Evolutionary conservation across 345 rosid genomes (phyloP).

Genomic region (Leavenworthia alabamica): DNA sequence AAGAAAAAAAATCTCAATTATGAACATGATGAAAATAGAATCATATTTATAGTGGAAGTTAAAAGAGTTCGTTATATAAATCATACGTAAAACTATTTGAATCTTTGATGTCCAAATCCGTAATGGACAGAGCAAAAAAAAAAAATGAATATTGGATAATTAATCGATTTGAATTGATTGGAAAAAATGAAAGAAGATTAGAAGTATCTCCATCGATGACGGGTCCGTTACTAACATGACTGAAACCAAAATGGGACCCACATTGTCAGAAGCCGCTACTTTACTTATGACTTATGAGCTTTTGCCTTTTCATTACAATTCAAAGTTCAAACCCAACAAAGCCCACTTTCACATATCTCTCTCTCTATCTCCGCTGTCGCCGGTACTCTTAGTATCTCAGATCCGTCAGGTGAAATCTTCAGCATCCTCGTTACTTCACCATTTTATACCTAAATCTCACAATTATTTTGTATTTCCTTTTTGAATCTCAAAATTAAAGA

Average conservation of each 20-base stretch:
- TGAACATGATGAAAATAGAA: too few relatives aligned
- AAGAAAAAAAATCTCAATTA: too few relatives aligned
- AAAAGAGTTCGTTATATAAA: too few relatives aligned
- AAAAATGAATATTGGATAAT: too few relatives aligned
- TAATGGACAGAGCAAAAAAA: too few relatives aligned
- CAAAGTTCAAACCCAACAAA: conserved; percentile 1
- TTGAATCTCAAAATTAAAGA: conserved; percentile 6
- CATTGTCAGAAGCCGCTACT: conserved; percentile 17
- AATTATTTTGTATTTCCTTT: neutral
- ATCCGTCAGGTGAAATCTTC: conserved; percentile 8
- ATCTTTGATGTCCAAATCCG: too few relatives aligned
- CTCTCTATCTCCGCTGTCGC: neutral
- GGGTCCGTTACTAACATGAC: conserved; percentile 15
- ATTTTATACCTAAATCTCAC: neutral
- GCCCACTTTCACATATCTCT: neutral
- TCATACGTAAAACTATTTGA: too few relatives aligned
- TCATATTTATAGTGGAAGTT: too few relatives aligned
- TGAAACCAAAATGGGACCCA: conserved; percentile 21
- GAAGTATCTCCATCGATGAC: neutral
- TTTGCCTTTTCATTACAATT: neutral
- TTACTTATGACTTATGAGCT: neutral
- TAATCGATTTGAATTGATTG: neutral
- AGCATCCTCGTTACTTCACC: neutral
- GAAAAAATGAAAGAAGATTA: neutral
- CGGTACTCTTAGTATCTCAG: conserved; percentile 10